Evolutionary conservation across 2,329 filamentous ascomycete species (phyloP), one percentile per base, ranked within the genome.

Genomic region (Lizonia empirigonia): DNA sequence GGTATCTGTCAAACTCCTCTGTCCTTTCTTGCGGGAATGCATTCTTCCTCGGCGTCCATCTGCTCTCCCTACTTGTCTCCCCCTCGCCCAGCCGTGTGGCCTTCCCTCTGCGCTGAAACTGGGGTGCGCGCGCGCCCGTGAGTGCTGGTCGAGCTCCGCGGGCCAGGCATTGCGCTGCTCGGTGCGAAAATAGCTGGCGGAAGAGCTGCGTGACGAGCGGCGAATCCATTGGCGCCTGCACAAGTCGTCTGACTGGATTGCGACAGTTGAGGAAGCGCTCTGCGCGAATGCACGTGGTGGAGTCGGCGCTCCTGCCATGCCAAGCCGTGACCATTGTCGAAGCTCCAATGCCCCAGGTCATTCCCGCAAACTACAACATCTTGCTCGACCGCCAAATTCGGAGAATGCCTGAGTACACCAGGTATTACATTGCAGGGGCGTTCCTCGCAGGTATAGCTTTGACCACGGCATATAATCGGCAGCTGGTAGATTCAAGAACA

Each of bases 11-110:
- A 72, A 92, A 92, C 73, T 97, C 92, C 37, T 90, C 85, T 2
- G 82, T 81, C 73, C 90, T 87, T 69, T 99, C 90, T 48, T 82
- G 78, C 0, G 89, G 85, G 52, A 94, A 86, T 16, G 90, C 76
- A 56, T 89, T 84, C 22, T 83, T 88, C 53, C 93, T 82, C 72
- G 95, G 92, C 75, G 93, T 90, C 94, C 94, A 97, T 64, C 86
- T 80, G 74, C 84, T 88, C 69, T 89, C 88, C 62, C 81, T 82
- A 39, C 65, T 74, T 24, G 67, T 79, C 50, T 70, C 69, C 4
- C 66, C 67, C 24, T 66, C 63, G 34, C 58, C 58, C 23, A 64
- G 16, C 12, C 68, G 62, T 33, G 63, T 66, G 33, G 67, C 61
- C 48, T 68, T 67, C 30, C 60, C 63, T 55, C 73, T 66, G 32